These are phyloP conservation scores for Ailanthus altissimus DNA, from an alignment of 345 rosid genomes.

Conservation along the genomic window DNA sequence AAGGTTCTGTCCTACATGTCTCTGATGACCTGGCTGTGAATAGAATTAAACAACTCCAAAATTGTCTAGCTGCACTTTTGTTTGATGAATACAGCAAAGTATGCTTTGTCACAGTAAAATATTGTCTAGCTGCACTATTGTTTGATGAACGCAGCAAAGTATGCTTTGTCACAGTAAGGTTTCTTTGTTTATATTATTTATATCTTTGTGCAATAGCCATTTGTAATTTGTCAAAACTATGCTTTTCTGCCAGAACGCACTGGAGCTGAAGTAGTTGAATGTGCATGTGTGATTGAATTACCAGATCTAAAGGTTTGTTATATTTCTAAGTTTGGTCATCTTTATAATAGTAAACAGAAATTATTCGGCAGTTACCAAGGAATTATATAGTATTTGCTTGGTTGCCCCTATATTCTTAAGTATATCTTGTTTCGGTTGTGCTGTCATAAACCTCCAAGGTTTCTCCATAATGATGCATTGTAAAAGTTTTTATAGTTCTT, in stretches of 20 bases:
- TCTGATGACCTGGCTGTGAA: neutral
- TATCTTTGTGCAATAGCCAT: neutral
- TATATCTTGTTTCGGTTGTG: neutral
- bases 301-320: slow-evolving; percentile 73
- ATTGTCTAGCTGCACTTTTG: neutral
- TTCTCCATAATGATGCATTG: neutral
- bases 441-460: neutral
- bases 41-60: neutral
- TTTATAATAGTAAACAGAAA: neutral
- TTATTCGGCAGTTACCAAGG: neutral
- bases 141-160: neutral
- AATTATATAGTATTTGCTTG: neutral
- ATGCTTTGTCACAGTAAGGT: neutral
- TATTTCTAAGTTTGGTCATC: neutral
- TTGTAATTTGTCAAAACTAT: neutral
- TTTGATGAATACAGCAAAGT: neutral
- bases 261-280: slow-evolving; percentile 93
- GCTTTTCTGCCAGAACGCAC: slow-evolving; percentile 54
- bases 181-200: neutral
- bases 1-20: neutral
- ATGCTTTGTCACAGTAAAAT: neutral
- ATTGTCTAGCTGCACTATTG: too few species aligned
- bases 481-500: neutral
- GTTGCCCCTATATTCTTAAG: neutral
- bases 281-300: slow-evolving; percentile 83